These are phyloP conservation scores for Jamesozyma rosinii DNA, from an alignment of 805 yeast species.

Conservation along the genomic window DNA sequence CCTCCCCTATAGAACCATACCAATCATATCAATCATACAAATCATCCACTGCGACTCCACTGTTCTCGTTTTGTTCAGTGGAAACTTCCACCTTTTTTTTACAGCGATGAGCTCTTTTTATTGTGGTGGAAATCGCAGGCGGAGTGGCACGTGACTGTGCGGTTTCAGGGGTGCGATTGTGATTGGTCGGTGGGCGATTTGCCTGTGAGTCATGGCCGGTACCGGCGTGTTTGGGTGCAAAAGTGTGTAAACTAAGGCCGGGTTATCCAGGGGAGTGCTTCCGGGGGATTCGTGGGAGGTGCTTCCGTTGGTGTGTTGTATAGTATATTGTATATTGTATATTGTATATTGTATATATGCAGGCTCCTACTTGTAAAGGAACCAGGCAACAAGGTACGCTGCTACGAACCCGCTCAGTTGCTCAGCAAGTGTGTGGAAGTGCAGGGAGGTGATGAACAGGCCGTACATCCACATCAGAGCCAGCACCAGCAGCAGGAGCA, in stretches of 20 bases:
- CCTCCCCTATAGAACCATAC: too few relatives aligned
- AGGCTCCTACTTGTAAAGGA: background rate
- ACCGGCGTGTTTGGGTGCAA: background rate
- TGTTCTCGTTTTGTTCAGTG: too few relatives aligned
- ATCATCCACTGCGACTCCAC: too few relatives aligned
- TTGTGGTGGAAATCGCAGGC: too few relatives aligned
- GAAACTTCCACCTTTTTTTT: too few relatives aligned
- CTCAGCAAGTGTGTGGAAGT: slow-evolving; percentile 70
- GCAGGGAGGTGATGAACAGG: slow-evolving; percentile 69
- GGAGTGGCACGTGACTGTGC: too few relatives aligned
- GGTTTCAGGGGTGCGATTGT: too few relatives aligned
- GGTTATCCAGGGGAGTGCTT: background rate
- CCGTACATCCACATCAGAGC: slow-evolving; percentile 67
- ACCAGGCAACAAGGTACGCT: slow-evolving; percentile 34
- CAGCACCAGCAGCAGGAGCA: slow-evolving; percentile 28
- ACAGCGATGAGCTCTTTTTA: too few relatives aligned
- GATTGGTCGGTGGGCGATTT: too few relatives aligned
- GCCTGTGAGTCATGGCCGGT: background rate
- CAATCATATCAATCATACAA: too few relatives aligned
- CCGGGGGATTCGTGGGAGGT: background rate
- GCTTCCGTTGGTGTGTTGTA: background rate
- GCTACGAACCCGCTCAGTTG: slow-evolving; percentile 61
- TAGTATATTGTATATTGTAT: too few relatives aligned
- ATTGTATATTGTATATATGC: too few relatives aligned
- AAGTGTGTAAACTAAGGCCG: background rate